These are phyloP conservation scores for Chlorokybus atmophyticus DNA, from an alignment of 139 green algal genomes.

Conservation along the genomic window DNA sequence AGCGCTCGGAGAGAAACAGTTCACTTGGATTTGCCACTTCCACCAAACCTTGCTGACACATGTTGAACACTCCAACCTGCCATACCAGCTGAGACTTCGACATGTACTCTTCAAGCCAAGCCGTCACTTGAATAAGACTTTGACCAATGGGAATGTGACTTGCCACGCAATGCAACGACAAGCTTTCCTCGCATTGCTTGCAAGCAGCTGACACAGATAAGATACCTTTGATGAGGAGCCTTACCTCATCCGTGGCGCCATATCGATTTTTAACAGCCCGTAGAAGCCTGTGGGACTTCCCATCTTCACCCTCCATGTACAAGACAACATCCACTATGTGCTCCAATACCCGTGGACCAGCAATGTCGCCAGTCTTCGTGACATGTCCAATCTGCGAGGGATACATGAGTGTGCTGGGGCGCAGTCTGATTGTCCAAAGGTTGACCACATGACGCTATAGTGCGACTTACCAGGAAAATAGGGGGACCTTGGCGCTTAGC, in stretches of 20 bases:
- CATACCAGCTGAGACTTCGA: too few species aligned
- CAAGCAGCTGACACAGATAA: too few species aligned
- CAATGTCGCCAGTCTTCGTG: conserved; percentile 58
- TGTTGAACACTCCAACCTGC: conserved; percentile 66
- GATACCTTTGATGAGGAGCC: neutral
- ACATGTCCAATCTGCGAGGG: conserved; percentile 36
- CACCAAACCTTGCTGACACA: conserved; percentile 46
- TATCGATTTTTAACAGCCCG: conserved; percentile 72
- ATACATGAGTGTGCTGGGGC: neutral
- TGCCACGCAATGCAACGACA: too few species aligned
- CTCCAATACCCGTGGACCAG: conserved; percentile 77
- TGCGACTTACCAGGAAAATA: conserved; percentile 58
- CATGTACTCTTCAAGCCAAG: too few species aligned
- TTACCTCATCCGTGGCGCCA: conserved; percentile 61
- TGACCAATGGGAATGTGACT: too few species aligned
- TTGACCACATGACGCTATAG: too few species aligned
- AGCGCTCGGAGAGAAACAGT: conserved; percentile 44
- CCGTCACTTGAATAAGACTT: too few species aligned
- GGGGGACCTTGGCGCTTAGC: conserved; percentile 54
- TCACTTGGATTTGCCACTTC: conserved; percentile 52
- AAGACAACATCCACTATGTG: conserved; percentile 93
- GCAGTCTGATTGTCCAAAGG: too few species aligned
- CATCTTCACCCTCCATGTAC: conserved; percentile 84
- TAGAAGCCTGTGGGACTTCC: conserved; percentile 32
- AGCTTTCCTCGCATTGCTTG: too few species aligned